Conservation (phyloP, 495 filamentous ascomycete species). For the Aspergillus baeticus region DNA sequence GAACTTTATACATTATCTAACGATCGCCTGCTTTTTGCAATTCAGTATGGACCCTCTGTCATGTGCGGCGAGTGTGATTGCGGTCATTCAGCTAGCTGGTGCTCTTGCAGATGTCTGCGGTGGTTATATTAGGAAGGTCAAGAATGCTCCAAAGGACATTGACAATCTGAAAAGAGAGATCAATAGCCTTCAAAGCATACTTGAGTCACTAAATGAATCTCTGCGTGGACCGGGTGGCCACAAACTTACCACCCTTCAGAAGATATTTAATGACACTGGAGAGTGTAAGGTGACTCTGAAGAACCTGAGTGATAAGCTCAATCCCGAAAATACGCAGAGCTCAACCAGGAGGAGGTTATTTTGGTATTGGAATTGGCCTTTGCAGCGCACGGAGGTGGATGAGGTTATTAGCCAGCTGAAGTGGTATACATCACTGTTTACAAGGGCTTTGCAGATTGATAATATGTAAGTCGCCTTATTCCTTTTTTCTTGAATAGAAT, state of each 20-base stretch:
- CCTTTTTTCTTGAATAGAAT: not conserved
- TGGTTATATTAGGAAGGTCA: slow-evolving; percentile 28
- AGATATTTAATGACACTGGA: not conserved
- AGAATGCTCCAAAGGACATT: slow-evolving; percentile 33
- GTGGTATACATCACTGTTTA: not conserved
- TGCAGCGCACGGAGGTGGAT: not conserved
- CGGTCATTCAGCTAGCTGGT: slow-evolving; percentile 32
- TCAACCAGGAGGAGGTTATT: not conserved
- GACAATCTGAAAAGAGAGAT: slow-evolving; percentile 23
- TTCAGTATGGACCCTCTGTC: slow-evolving; percentile 28
- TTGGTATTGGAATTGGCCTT: slow-evolving; percentile 1
- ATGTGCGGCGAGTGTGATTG: slow-evolving; percentile 31
- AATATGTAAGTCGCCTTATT: not conserved
- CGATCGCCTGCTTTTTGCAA: not conserved
- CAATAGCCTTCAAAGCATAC: slow-evolving; percentile 21
- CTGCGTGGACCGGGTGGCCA: not conserved
- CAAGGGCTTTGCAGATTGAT: not conserved
- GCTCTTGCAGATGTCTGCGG: slow-evolving; percentile 28
- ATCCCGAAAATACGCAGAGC: not conserved
- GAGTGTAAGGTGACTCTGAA: not conserved
- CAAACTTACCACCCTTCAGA: not conserved
- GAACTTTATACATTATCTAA: not conserved
- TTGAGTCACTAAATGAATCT: slow-evolving; percentile 2
- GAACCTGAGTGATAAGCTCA: not conserved
- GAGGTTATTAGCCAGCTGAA: not conserved